Conservation (phyloP, 1,284 basidiomycete genomes). For the Microbotryomycetes sp. region DNA sequence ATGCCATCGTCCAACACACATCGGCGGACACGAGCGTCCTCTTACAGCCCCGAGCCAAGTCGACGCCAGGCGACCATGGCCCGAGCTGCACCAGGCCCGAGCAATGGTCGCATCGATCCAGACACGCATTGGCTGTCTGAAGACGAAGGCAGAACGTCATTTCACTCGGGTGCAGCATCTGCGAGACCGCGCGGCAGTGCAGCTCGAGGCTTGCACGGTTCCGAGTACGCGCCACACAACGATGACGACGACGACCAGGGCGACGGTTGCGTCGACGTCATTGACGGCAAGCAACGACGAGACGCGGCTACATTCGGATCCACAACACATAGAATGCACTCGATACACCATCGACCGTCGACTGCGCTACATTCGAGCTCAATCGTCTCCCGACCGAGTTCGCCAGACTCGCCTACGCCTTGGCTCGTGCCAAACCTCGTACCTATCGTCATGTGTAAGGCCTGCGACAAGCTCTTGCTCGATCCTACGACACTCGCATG, state of each 20-base stretch:
- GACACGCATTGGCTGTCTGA: constrained; percentile 35
- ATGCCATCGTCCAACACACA: background rate
- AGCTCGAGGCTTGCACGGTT: background rate
- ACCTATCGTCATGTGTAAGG: constrained; percentile 44
- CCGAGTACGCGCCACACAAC: background rate
- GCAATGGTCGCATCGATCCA: constrained; percentile 15
- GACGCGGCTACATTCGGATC: background rate
- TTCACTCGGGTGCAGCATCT: background rate
- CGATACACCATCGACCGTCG: constrained; percentile 3
- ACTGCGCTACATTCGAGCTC: background rate
- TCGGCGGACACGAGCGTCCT: background rate
- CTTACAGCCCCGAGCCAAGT: background rate
- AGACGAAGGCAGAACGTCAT: constrained; percentile 27
- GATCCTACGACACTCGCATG: constrained; percentile 52
- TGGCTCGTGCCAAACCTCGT: constrained; percentile 27
- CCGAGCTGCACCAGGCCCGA: background rate
- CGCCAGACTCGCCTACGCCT: constrained; percentile 3
- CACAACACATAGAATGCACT: background rate
- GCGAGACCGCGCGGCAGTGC: background rate
- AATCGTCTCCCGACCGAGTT: constrained; percentile 1
- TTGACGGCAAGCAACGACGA: constrained; percentile 3
- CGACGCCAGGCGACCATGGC: background rate
- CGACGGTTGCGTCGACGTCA: background rate
- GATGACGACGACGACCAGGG: constrained; percentile 2
- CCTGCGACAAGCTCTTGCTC: constrained; percentile 43